Base-by-base conservation (phyloP, 352 stramenopile genomes). In the Phytophthora ohioensis region DNA sequence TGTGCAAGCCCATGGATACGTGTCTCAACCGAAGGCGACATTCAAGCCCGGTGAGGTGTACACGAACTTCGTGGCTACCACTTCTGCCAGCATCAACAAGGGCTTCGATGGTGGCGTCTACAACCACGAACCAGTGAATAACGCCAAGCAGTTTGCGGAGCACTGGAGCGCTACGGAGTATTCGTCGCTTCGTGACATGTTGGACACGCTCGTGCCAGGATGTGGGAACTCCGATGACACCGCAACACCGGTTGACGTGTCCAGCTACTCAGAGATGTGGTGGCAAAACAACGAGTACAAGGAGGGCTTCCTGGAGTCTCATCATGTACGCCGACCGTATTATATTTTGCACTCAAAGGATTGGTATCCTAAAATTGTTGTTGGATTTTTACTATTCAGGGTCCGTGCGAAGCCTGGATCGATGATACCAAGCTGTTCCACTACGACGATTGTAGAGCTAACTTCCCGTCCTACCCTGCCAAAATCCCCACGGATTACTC, bases 401-500 rank as follows among this genome's bases (percentile, higher is more conserved):
- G 81, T 5, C 79, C 81, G 13, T 89, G 81, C 30, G 81, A 89
- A 66, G 69, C 63, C 11, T 89, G 76, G 79, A 84, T 89, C 48
- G 79, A 82, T 57, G 36, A 75, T 36, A 86, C 51, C 11, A 68
- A 53, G 17, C 75, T 87, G 1, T 81, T 83, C 17, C 69, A 84
- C 51, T 71, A 84, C 38, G 75, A 84, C 49, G 75, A 90, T 67
- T 91, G 84, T 21, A 65, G 61, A 11, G 71, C 57, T 39, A 42
- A 67, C 3, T 91, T 78, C 59, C 67, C 67, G 12, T 31, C 21
- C 6, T 88, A 75, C 65, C 80, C 81, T 1, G 84, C 80, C 15
- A 66, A 70, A 15, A 81, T 91, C n/a, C 79, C 71, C 0, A 71
- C 85, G 30, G 74, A 84, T 66, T 91, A 75, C 75, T 78, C 61